Base-by-base conservation (phyloP, 345 rosid genomes). In the Brassica juncea region DNA sequence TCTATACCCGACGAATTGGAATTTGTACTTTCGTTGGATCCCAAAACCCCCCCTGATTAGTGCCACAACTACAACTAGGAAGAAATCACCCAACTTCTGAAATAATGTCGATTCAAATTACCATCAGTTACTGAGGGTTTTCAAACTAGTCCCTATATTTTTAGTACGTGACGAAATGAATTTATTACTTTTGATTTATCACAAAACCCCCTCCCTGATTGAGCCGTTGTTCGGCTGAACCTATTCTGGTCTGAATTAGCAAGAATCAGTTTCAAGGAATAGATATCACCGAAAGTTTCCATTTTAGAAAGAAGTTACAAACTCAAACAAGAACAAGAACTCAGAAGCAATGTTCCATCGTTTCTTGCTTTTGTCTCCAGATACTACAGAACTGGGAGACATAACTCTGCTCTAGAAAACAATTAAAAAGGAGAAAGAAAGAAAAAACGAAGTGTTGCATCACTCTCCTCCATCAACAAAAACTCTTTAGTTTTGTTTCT, bases 391-490 rank as follows among this genome's bases (percentile, higher is more conserved):
- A 63, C 74, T 25, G 75, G 70, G 71, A 64, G 52, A 67, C 15
- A 7, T 55, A 39, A 72, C 73, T 49, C 55, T 30, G 68, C 61
- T 72, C 82, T 79, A 61, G 4, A 2, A 28, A 23, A 42, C 5
- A 25, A 25, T 2, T 23, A 55, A 57, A 11, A 59, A 8, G 42
- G 34, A 10, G 3, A 44, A 31, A 28, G 35, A 61, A 62, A 31
- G 30, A 2, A 35, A 12, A 59, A 59, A 71, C 12, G 2, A 31
- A 66, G 32, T 42, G 73, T 37, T 68, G 73, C 44, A 79, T 73
- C 74, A 68, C 74, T 60, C 72, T 79, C 73, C 44, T 68, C 32
- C 79, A 61, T 35, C 74, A 74, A 0, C 82, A 68, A 69, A 30
- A 2, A 12, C 15, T 9, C 16, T 35, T 39, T 15, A 11, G 0